phyloP scores from a whole-genome alignment of 75 land plant species.

The Sequoiadendron giganteum region DNA sequence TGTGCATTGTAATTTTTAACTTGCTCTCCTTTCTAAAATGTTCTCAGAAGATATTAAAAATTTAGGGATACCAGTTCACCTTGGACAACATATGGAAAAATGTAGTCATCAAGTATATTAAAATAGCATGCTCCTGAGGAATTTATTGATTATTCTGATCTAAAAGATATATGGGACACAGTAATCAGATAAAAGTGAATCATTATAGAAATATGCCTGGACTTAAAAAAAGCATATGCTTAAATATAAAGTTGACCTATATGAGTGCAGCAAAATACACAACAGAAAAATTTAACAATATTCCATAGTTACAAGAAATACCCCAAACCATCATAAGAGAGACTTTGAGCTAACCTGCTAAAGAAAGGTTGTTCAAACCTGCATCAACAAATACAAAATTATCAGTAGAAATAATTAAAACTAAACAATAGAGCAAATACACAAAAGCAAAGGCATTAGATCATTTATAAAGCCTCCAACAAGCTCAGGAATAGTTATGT shows the following conservation, averaged over 20 bases:
- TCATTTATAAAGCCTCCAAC: background rate
- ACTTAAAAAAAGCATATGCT: background rate
- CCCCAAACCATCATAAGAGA: background rate
- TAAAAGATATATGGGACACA: background rate
- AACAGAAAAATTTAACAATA: background rate
- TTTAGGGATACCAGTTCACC: background rate
- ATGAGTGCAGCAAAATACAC: background rate
- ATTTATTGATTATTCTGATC: background rate
- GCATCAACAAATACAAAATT: background rate
- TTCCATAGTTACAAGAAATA: background rate
- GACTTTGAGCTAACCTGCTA: background rate
- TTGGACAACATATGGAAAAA: background rate
- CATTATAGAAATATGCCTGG: background rate
- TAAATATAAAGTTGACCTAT: background rate
- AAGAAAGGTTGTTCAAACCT: constrained; percentile 13
- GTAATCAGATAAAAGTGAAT: background rate
- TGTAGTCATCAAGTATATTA: background rate
- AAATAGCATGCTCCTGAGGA: background rate
- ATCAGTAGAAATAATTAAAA: background rate
- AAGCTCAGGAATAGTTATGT: background rate
- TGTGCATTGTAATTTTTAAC: background rate
- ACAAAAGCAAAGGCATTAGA: background rate
- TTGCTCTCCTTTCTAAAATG: background rate
- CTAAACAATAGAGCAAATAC: background rate
- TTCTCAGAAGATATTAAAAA: background rate